Evolutionary conservation across 352 stramenopile genomes (phyloP).

Genomic region (Ochromonadaceae sp.): DNA sequence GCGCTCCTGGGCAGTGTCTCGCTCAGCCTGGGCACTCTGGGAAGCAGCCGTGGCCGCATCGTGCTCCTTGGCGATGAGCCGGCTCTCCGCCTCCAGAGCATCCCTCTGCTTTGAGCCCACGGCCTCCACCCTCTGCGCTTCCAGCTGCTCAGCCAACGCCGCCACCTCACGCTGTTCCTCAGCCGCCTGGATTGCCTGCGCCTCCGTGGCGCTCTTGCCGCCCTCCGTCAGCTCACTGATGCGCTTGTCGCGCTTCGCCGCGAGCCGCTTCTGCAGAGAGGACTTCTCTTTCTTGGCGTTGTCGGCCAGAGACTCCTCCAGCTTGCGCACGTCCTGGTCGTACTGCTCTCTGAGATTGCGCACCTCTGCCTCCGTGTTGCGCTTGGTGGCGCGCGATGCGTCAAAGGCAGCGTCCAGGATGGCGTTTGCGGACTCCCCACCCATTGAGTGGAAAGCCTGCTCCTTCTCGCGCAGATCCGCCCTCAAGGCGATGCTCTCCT

Average conservation of each 20-base stretch:
- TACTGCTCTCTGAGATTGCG: neutral
- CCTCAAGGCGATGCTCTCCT: neutral
- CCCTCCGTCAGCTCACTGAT: neutral
- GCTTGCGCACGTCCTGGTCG: neutral
- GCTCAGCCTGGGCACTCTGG: neutral
- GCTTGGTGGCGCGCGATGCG: neutral
- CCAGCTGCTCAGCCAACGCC: neutral
- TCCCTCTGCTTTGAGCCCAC: neutral
- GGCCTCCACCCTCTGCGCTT: neutral
- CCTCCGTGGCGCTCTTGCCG: neutral
- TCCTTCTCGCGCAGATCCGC: neutral
- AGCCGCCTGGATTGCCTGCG: too few species aligned
- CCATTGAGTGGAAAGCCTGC: neutral
- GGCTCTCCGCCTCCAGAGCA: neutral
- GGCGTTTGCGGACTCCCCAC: neutral
- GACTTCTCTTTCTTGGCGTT: neutral
- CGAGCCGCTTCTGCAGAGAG: neutral
- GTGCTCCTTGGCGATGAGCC: neutral
- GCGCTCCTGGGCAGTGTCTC: neutral
- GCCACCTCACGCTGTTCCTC: neutral
- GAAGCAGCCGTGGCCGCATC: neutral
- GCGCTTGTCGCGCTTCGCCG: neutral
- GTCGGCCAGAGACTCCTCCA: neutral
- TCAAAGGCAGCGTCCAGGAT: neutral
- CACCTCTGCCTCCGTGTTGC: neutral